phyloP scores from a whole-genome alignment of 208 protist genomes.

The Trypanosoma melophagium region DNA sequence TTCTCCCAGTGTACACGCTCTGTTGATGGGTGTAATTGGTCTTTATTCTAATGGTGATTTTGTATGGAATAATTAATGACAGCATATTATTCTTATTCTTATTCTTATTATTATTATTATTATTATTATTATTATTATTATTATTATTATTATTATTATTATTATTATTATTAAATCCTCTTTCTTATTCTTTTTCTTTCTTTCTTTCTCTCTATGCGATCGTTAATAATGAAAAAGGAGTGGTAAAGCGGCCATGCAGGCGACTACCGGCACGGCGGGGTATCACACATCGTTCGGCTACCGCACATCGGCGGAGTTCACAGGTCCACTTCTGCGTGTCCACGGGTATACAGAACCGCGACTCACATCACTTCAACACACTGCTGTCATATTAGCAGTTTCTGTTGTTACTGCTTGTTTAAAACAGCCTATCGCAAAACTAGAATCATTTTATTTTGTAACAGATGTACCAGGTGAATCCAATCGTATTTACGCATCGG shows the following conservation, averaged over 20 bases:
- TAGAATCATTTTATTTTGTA: slow-evolving; percentile 79
- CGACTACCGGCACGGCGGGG: slow-evolving; percentile 16
- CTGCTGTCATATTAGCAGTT: slow-evolving; percentile 40
- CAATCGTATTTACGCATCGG: slow-evolving; percentile 64
- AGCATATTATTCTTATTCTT: not conserved
- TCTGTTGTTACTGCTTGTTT: slow-evolving; percentile 39
- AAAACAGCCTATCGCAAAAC: slow-evolving; percentile 47
- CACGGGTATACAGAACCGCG: slow-evolving; percentile 71
- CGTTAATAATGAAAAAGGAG: not conserved
- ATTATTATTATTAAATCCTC: not conserved
- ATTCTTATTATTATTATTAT: not conserved
- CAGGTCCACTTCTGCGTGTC: slow-evolving; percentile 51
- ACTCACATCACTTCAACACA: slow-evolving; percentile 51
- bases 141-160: not conserved
- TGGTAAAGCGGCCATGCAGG: slow-evolving; percentile 10
- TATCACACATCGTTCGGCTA: slow-evolving; percentile 28
- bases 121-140: not conserved
- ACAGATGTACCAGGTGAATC: slow-evolving; percentile 76
- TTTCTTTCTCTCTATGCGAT: not conserved
- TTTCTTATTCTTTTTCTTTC: not conserved
- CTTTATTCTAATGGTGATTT: no score
- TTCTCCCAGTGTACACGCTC: no score
- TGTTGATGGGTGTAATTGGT: no score
- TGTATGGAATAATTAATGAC: not conserved
- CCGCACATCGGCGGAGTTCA: slow-evolving; percentile 41